These are phyloP conservation scores for Salvia splendens DNA, from an alignment of 257 asterid species.

Conservation along the genomic window DNA sequence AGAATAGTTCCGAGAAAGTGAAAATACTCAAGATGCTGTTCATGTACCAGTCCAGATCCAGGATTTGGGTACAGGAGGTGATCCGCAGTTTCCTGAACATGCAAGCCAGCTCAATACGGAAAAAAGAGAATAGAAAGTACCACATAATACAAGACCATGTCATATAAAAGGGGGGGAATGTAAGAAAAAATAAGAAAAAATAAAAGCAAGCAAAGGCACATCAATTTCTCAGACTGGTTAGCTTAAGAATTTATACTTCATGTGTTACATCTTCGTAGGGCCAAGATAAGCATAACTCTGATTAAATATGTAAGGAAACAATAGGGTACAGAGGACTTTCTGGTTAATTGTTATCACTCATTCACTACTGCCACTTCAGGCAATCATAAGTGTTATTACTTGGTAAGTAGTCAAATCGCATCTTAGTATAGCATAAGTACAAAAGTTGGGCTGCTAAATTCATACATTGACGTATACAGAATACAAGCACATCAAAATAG, in stretches of 20 bases:
- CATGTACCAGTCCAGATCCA: conserved; percentile 89
- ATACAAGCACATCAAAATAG: conserved; percentile 28
- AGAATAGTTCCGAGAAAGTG: conserved; percentile 94
- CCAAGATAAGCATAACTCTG: conserved; percentile 13
- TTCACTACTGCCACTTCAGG: not conserved
- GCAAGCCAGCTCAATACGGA: conserved; percentile 31
- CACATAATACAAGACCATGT: conserved; percentile 9
- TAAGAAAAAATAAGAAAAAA: not conserved
- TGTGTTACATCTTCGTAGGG: conserved; percentile 13
- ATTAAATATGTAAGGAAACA: not conserved
- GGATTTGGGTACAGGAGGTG: conserved; percentile 98
- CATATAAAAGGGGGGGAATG: not conserved
- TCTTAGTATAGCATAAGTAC: conserved; percentile 18
- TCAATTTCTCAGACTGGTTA: not conserved
- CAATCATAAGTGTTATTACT: not conserved
- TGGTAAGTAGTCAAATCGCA: conserved; percentile 14
- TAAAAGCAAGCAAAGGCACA: conserved; percentile 11
- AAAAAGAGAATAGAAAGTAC: conserved; percentile 16
- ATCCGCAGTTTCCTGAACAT: conserved; percentile 83
- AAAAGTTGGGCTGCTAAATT: conserved; percentile 5
- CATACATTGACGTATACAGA: conserved; percentile 17
- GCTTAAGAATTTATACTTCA: conserved; percentile 3
- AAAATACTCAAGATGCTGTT: conserved; percentile 87
- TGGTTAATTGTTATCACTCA: not conserved
- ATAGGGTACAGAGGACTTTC: not conserved